phyloP scores from a whole-genome alignment of 495 filamentous ascomycete genomes.

The Lophium mytilinum region DNA sequence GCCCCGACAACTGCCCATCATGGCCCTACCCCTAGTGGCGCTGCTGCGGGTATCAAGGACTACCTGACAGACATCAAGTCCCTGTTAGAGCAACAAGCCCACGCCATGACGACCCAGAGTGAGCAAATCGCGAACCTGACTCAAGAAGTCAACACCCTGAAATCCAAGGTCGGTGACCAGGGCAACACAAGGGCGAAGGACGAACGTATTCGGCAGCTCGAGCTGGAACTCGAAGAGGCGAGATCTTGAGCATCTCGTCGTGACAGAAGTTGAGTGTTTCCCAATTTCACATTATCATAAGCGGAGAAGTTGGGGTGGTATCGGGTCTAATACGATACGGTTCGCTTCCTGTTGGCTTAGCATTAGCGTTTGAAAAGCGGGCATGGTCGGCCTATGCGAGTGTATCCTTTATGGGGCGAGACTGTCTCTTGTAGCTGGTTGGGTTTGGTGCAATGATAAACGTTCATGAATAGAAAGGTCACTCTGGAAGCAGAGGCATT shows the following conservation, averaged over 20 bases:
- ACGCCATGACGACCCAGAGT: conserved; percentile 51
- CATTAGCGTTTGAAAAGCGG: neutral
- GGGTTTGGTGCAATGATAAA: neutral
- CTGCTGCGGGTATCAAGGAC: conserved; percentile 30
- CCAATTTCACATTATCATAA: neutral
- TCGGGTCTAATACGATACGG: neutral
- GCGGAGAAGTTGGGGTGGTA: neutral
- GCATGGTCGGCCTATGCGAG: neutral
- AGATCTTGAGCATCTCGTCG: conserved; percentile 22
- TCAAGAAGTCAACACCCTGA: conserved; percentile 61
- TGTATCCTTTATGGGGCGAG: neutral
- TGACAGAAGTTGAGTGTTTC: neutral
- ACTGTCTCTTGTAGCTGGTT: neutral
- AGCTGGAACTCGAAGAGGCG: conserved; percentile 56
- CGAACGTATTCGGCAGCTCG: conserved; percentile 60
- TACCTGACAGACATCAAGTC: conserved; percentile 55
- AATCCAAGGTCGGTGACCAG: conserved; percentile 51
- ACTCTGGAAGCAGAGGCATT: neutral
- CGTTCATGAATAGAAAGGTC: neutral
- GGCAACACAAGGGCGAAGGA: conserved; percentile 44
- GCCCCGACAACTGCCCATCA: no score
- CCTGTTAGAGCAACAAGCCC: conserved; percentile 53
- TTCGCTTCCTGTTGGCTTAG: neutral
- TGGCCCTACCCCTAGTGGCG: conserved; percentile 19
- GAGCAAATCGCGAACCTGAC: conserved; percentile 58